phyloP scores from a whole-genome alignment of 768 basidiomycete genomes.

The Leccinum barrowsii region DNA sequence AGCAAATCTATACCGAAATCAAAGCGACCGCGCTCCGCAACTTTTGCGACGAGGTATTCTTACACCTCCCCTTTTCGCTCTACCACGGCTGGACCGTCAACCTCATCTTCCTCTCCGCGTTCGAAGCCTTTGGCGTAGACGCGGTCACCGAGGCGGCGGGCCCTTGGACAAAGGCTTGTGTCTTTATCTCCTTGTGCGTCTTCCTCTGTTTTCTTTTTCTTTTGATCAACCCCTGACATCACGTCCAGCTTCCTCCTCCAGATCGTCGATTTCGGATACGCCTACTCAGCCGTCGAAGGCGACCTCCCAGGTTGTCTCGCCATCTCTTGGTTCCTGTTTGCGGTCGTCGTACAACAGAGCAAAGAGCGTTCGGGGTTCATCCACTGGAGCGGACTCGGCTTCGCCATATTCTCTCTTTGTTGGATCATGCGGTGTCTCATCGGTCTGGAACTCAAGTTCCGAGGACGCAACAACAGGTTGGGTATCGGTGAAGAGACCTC shows the following conservation, averaged over 20 bases:
- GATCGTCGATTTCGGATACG: conserved; percentile 57
- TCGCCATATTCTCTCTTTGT: conserved; percentile 59
- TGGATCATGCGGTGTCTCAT: conserved; percentile 58
- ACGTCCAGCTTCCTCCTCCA: conserved; percentile 50
- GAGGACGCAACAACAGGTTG: conserved; percentile 31
- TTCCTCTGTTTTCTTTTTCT: neutral
- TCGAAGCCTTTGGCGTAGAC: conserved; percentile 61
- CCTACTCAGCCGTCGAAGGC: conserved; percentile 60
- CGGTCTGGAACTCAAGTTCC: conserved; percentile 35
- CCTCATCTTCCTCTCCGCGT: conserved; percentile 51
- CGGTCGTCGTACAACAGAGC: conserved; percentile 54
- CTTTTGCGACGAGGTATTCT: conserved; percentile 55
- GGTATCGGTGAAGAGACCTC: conserved; percentile 32
- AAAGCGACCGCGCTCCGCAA: conserved; percentile 51
- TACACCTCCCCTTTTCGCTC: conserved; percentile 72
- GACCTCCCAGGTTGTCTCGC: conserved; percentile 68
- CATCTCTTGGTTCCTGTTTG: conserved; percentile 64
- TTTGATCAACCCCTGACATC: neutral
- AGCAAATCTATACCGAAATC: conserved; percentile 66
- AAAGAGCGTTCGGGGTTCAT: conserved; percentile 47
- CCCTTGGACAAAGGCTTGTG: conserved; percentile 59
- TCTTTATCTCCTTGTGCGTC: conserved; percentile 54
- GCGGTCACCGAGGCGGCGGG: conserved; percentile 49
- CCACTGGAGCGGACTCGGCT: conserved; percentile 64
- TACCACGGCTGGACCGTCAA: conserved; percentile 62